A percentile compares a stretch with the other conserved stretches of the same genome.
Evolutionary conservation across 371 early-diverging fungal genomes (phyloP).

Genomic region (Rhizopus microsporus): DNA sequence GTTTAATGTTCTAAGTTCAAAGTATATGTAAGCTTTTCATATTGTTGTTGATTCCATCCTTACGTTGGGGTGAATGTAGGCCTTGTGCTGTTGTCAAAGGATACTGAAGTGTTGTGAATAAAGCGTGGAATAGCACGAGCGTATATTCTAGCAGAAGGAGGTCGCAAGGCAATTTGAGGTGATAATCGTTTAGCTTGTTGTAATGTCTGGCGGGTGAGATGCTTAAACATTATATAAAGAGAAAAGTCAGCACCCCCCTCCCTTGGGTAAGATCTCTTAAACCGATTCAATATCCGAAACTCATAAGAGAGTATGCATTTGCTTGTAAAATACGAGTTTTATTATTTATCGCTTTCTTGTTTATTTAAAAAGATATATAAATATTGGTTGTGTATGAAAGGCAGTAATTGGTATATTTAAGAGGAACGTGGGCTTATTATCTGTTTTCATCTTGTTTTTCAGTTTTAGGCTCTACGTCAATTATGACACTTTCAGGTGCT

Average conservation of each 20-base stretch:
- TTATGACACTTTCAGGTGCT: too few species aligned
- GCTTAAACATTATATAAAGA: neutral
- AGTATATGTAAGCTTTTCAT: neutral
- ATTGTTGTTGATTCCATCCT: neutral
- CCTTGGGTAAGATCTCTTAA: too few species aligned
- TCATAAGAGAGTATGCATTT: too few species aligned
- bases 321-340: too few species aligned
- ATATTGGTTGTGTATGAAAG: too few species aligned
- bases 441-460: too few species aligned
- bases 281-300: too few species aligned
- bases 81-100: neutral
- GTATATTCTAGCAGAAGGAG: neutral
- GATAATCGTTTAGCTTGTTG: neutral
- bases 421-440: neutral
- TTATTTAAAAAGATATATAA: too few species aligned
- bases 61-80: conserved; percentile 3
- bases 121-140: neutral
- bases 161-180: neutral
- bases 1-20: conserved; percentile 38
- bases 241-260: too few species aligned
- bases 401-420: too few species aligned
- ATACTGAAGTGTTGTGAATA: neutral
- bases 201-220: neutral
- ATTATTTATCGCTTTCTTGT: too few species aligned
- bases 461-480: too few species aligned